These are phyloP conservation scores for Zygnema cylindricum DNA, from an alignment of 139 green algal species.

Conservation along the genomic window DNA sequence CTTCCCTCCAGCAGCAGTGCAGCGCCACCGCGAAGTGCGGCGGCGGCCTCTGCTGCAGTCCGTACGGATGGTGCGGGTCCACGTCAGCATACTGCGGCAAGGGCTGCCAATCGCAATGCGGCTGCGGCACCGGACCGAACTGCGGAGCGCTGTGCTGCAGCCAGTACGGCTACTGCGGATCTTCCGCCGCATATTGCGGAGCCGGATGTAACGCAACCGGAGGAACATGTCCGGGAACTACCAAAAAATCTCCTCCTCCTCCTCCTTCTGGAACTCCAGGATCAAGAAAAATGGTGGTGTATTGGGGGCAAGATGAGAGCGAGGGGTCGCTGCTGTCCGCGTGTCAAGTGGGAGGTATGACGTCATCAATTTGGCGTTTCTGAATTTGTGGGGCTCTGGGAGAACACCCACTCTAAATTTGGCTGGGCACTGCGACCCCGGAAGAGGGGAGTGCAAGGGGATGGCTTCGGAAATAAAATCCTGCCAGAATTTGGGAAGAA, in stretches of 20 bases:
- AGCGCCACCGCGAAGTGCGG: too few species aligned
- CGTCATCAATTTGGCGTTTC: not conserved
- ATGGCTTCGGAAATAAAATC: not conserved
- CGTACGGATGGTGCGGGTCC: too few species aligned
- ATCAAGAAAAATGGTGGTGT: not conserved
- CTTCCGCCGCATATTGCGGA: too few species aligned
- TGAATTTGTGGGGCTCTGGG: not conserved
- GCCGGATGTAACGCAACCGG: not conserved
- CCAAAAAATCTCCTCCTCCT: conserved; percentile 4
- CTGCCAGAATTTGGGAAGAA: not conserved
- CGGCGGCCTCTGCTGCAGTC: too few species aligned
- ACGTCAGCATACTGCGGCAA: too few species aligned
- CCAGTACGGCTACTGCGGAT: not conserved
- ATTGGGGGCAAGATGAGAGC: conserved; percentile 15
- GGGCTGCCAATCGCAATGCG: not conserved
- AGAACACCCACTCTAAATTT: not conserved
- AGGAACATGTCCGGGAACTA: not conserved
- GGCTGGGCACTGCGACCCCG: not conserved
- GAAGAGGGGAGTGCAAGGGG: not conserved
- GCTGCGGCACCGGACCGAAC: not conserved
- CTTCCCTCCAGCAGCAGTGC: too few species aligned
- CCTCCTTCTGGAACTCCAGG: not conserved
- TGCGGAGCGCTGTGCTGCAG: not conserved
- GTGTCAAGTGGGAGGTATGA: conserved; percentile 25
- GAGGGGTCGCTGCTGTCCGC: not conserved